phyloP scores from a whole-genome alignment of 352 stramenopile genomes.

The Globisporangium acanthophoron region DNA sequence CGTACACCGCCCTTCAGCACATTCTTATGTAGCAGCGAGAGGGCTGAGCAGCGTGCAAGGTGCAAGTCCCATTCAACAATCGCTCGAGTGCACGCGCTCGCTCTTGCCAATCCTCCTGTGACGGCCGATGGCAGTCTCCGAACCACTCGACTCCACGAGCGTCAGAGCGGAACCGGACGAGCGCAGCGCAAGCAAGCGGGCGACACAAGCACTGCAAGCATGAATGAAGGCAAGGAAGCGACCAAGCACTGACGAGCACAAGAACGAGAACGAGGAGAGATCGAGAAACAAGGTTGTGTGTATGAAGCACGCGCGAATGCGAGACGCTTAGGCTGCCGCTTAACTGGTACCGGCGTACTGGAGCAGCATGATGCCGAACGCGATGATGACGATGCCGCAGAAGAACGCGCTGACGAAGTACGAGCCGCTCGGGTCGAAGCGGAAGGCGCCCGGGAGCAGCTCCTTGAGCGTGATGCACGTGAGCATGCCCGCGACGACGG shows the following conservation, averaged over 20 bases:
- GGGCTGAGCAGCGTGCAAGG: no score
- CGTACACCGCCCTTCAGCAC: no score
- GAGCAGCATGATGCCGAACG: constrained; percentile 79
- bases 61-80: no score
- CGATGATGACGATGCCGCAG: constrained; percentile 80
- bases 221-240: not conserved
- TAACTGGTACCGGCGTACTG: constrained; percentile 31
- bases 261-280: not conserved
- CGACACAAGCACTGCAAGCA: no score
- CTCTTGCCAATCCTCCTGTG: no score
- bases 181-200: no score
- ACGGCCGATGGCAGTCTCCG: no score
- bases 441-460: constrained; percentile 85
- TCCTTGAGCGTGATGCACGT: constrained; percentile 89
- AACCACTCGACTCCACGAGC: no score
- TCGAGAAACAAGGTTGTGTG: not conserved
- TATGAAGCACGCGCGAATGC: not conserved
- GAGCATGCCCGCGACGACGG: constrained; percentile 92
- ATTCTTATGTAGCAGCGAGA: no score
- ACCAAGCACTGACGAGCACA: not conserved
- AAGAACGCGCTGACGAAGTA: constrained; percentile 81
- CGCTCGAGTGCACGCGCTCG: no score
- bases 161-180: no score
- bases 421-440: constrained; percentile 78
- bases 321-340: not conserved